These are phyloP conservation scores for Aspergillus ustus DNA, from an alignment of 2,329 filamentous ascomycete genomes.

Conservation along the genomic window DNA sequence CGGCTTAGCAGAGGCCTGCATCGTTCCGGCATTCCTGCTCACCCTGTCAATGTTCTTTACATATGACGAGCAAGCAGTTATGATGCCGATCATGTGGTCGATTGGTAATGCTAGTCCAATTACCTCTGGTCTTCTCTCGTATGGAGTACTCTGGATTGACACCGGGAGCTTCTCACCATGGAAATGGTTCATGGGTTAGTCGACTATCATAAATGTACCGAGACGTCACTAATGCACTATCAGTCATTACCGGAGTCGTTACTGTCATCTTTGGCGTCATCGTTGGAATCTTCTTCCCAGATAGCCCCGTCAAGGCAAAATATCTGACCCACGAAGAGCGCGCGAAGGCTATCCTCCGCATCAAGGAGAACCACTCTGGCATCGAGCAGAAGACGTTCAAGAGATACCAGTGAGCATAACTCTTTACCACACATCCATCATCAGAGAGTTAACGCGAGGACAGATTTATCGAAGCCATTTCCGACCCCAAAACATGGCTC, in stretches of 20 bases:
- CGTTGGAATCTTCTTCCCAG: constrained; percentile 40
- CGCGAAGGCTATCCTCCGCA: constrained; percentile 40
- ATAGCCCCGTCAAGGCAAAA: constrained; percentile 37
- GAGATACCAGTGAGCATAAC: constrained; percentile 24
- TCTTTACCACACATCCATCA: neutral
- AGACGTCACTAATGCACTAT: neutral
- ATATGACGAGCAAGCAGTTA: constrained; percentile 38
- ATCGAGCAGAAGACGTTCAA: constrained; percentile 45
- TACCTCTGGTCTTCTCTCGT: constrained; percentile 46
- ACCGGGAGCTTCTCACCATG: constrained; percentile 43
- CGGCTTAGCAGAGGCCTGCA: constrained; percentile 57
- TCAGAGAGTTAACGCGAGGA: too few relatives aligned
- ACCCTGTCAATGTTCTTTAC: constrained; percentile 47
- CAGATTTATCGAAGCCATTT: constrained; percentile 38
- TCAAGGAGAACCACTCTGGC: constrained; percentile 43
- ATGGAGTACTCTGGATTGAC: constrained; percentile 48
- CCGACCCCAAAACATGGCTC: constrained; percentile 41
- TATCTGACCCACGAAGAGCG: constrained; percentile 40
- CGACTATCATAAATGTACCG: neutral
- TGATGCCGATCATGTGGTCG: constrained; percentile 47
- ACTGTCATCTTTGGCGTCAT: constrained; percentile 30
- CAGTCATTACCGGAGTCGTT: constrained; percentile 5
- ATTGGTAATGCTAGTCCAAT: constrained; percentile 47
- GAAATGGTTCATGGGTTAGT: constrained; percentile 47
- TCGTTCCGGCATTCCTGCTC: constrained; percentile 55